Base-by-base conservation (phyloP, 768 basidiomycete genomes). In the Tylopilus vinaceipallidus region DNA sequence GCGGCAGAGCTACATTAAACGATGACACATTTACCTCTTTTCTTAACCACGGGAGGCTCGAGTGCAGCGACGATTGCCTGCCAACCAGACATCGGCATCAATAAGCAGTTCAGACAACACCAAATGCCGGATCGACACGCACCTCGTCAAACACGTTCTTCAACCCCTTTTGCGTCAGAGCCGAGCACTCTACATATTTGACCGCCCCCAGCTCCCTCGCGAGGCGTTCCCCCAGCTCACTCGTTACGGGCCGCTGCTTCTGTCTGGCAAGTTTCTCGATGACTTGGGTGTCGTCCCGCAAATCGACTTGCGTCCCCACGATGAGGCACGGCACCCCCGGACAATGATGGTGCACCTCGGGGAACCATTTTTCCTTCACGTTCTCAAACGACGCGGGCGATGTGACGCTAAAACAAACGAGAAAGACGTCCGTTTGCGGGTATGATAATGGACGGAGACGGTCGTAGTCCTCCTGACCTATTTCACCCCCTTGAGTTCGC, bases 331-430 rank as follows among this genome's bases (percentile, higher is more conserved):
- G 95, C 50, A 98, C 95, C 42, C 97, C 95, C 14, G 97, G 97
- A 79, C 97, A 99, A 67, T 99, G 97, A 69, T 98, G 97, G 69
- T 95, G 95, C 46, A 99, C 95, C 76, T 99, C 97, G 6, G 97
- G 97, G 81, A 98, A 97, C 97, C 97, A 99, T 71, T 99, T 99
- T 75, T 99, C 97, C 82, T 97, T 98, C 64, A 99, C 95, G 87
- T 99, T 98, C 73, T 99, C 97, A 67, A 98, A 99, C 41, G 93
- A 95, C 24, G 97, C 95, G 4, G 95, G 97, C 10, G 91, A 94
- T 35, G 95, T 98, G 61, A 99, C 97, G 65, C 91, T 95, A 80
- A 98, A 99, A 75, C 97, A 99, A 59, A 99, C 95, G 50, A 99
- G 80, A 82, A 99, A 98, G 50, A 98, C 97, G 65, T 99, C 97